Evolutionary conservation across 306 rosid genomes (phyloP), one percentile per base, ranked within the genome.

Genomic region (Potentilla sterilis): DNA sequence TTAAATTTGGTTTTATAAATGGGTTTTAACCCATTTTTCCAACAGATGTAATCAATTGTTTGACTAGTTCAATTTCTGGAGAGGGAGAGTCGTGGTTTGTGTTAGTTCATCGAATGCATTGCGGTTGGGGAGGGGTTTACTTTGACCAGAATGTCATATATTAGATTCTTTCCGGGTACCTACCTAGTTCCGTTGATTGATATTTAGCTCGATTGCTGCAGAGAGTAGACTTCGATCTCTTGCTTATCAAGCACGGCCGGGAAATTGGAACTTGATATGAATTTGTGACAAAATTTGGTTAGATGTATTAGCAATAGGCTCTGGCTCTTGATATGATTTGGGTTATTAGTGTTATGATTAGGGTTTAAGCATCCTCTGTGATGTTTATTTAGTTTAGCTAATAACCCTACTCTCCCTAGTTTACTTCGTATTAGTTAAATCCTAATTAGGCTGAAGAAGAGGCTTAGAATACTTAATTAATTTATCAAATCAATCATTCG

Each of bases 71-170:
- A 63, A 63, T 34, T 35, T 63, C 44, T 37, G 44, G 44, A 63
- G 44, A 42, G 22, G 68, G 44, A 13, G 32, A 61, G 41, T 63
- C 43, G 69, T 63, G 44, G 69, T 63, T 28, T 32, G 67, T 32
- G 9, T 42, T 34, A 7, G 40, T 35, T 63, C 43, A 18, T 37
- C 22, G 22, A 35, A 15, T 18, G 6, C 22, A 73, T 51, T 22
- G 67, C 11, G 21, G 51, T 37, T 21, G 11, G 24, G 44, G 37
- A 64, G 69, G 69, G 14, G 77, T 73, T 43, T 43, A 59, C 77
- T 43, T 73, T 73, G 69, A 73, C 44, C 77, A 73, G 28, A 58
- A 43, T 73, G 67, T 22, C 38, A 41, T 40, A 13, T 21, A 57
- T 57, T 41, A 4, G 14, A 57, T 73, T 57, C 52, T 28, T 8